phyloP scores from a whole-genome alignment of 2,329 filamentous ascomycete genomes.

The Sporothrix sp. region DNA sequence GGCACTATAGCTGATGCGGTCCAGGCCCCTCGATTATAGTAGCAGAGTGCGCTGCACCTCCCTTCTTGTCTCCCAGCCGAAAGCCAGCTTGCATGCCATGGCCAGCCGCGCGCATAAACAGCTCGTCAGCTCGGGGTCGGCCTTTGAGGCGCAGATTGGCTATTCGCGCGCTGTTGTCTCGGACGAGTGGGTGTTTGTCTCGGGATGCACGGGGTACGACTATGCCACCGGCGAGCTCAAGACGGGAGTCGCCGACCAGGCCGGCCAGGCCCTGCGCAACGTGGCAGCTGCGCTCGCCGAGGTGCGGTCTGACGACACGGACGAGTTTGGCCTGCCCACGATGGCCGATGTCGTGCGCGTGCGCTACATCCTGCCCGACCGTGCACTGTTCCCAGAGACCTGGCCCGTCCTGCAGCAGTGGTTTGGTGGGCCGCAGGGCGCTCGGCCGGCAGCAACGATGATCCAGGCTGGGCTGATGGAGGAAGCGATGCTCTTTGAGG shows the following conservation, averaged over 20 bases:
- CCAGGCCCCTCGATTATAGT: too few species aligned
- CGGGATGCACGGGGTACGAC: constrained; percentile 45
- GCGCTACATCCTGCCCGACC: constrained; percentile 40
- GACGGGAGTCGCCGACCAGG: constrained; percentile 34
- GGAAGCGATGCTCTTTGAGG: constrained; percentile 34
- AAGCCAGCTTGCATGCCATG: too few species aligned
- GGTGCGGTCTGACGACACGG: constrained; percentile 27
- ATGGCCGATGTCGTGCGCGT: constrained; percentile 42
- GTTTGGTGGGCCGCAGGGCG: constrained; percentile 36
- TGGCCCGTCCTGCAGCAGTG: constrained; percentile 42
- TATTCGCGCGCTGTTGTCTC: constrained; percentile 45
- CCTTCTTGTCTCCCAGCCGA: too few species aligned
- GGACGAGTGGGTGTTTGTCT: constrained; percentile 43
- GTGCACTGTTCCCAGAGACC: constrained; percentile 36
- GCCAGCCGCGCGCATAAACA: neutral
- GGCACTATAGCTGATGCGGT: neutral
- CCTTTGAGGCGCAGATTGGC: constrained; percentile 43
- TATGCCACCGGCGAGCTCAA: constrained; percentile 36
- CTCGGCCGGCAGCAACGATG: constrained; percentile 46
- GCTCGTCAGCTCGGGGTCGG: constrained; percentile 38
- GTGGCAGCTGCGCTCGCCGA: constrained; percentile 35
- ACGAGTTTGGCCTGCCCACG: constrained; percentile 3
- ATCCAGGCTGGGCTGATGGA: constrained; percentile 41
- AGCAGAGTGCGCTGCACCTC: too few species aligned
- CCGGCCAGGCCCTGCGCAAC: constrained; percentile 40